Evolutionary conservation across 164 flowering plant genomes (phyloP).

Genomic region (Hamamelis virginiana): DNA sequence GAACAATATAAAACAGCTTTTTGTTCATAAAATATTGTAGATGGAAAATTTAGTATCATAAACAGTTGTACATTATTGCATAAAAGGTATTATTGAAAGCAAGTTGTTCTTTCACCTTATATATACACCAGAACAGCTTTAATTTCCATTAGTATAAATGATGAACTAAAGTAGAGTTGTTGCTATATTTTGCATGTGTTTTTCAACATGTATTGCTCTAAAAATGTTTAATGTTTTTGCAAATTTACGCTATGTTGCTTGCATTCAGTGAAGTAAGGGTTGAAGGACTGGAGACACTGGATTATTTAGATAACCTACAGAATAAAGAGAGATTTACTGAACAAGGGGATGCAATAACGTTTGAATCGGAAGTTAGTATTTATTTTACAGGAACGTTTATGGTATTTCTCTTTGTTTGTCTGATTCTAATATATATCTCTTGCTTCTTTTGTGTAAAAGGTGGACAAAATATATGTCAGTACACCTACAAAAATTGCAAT

Average conservation of each 20-base stretch:
- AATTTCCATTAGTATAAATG: too few species aligned
- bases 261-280: constrained; percentile 16
- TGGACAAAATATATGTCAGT: constrained; percentile 14
- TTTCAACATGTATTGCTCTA: too few species aligned
- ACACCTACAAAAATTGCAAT: constrained; percentile 18
- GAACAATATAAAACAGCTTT: too few species aligned
- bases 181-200: too few species aligned
- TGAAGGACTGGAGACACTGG: constrained; percentile 18
- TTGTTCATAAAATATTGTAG: too few species aligned
- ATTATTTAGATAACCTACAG: constrained; percentile 13
- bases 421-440: not conserved
- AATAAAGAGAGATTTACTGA: constrained; percentile 23
- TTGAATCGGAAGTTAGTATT: constrained; percentile 15
- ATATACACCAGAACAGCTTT: too few species aligned
- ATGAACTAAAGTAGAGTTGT: too few species aligned
- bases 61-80: too few species aligned
- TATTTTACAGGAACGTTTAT: not conserved
- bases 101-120: too few species aligned
- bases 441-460: not conserved
- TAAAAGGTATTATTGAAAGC: too few species aligned
- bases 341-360: constrained; percentile 30
- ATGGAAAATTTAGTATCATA: too few species aligned
- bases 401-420: not conserved
- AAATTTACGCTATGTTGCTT: not conserved
- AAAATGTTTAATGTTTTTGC: too few species aligned